Base-by-base conservation (phyloP, 805 yeast species). In the Saccharomycopsis sp. region DNA sequence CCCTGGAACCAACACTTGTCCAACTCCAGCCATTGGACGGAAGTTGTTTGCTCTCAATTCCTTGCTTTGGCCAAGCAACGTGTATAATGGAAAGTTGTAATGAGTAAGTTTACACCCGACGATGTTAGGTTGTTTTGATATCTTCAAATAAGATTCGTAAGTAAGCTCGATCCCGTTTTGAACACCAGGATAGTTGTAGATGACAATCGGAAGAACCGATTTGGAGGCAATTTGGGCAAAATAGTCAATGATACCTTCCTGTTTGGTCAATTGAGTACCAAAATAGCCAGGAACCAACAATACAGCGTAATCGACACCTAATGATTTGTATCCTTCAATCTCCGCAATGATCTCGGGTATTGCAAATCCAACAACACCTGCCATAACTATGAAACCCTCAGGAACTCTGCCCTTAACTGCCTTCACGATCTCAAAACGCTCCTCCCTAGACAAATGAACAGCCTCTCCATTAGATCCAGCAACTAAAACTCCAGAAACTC, bases 1-100 rank as follows among this genome's bases (percentile, higher is more conserved):
- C 25, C 75, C 75, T 15, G 83, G 82, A 47, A 78, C 67, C 53
- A 80, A 69, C 38, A 77, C 68, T 66, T 79, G 83, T 24, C 82
- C 82, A 24, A 78, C 69, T 17, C 84, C 84, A 19, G 81, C 74
- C 62, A 78, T 71, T 29, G 74, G 70, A 34, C 67, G 61, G 68
- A 79, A 79, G 60, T 75, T 69, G 60, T 70, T 71, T 50, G 62
- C 62, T 54, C 67, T 57, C 56, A 76, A 70, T 47, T 67, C 68
- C 20, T 72, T 70, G 62, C 73, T 72, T 23, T 70, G 68, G 1
- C 78, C 78, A 52, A 79, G 65, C 59, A 74, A 66, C 25, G 75
- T 70, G 64, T 77, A 76, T 56, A 73, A 74, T 38, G 78, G 70
- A 49, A 79, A 74, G 62, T 78, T 77, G 53, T 75, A 78, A 65